Evolutionary conservation across 371 early-diverging fungal species (phyloP), one percentile per base, ranked within the genome.

Genomic region (Mucor circinelloides): DNA sequence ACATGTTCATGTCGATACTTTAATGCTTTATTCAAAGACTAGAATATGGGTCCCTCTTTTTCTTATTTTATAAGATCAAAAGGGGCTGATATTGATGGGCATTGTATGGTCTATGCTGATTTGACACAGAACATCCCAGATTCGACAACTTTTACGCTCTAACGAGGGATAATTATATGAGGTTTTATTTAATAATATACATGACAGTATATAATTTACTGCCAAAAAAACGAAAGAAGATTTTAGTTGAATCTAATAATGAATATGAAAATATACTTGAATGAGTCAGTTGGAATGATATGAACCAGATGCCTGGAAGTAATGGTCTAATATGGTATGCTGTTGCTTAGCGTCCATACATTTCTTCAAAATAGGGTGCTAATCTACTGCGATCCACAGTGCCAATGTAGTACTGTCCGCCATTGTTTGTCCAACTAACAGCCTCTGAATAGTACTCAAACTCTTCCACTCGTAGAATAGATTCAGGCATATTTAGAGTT

Each of bases 361-460:
- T 71, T 34, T 75, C 73, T 63, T 85, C 81, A 66, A 84, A 87
- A 58, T 90, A 93, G 21, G 82, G 81, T 28, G 84, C 80, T 25
- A 93, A 72, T 2, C 88, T 81, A 15, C 82, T 70, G 55, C 95
- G 88, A 69, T 94, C 92, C 17, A 95, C 89, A 23, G 93, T 94
- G 54, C 94, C 93, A 34, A 96, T 86, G 74, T 86, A 96, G 73
- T 92, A 97, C 34, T 85, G 81, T 6, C 96, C 97, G 21, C 93
- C 90, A 68, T 91, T 94, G 67, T 88, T 90, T 52, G 96, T 96
- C 98, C 98, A 97, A 44, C 93, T 93, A 19, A 96, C 96, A 17
- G 91, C 87, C 71, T 94, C 93, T 27, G 89, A 89, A 62, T 87
- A 90, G 76, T 95, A 97, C 19, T 86, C 87, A 67, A 88, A 88